Conservation (phyloP, 2,329 filamentous ascomycete genomes). For the Fusarium sp. region DNA sequence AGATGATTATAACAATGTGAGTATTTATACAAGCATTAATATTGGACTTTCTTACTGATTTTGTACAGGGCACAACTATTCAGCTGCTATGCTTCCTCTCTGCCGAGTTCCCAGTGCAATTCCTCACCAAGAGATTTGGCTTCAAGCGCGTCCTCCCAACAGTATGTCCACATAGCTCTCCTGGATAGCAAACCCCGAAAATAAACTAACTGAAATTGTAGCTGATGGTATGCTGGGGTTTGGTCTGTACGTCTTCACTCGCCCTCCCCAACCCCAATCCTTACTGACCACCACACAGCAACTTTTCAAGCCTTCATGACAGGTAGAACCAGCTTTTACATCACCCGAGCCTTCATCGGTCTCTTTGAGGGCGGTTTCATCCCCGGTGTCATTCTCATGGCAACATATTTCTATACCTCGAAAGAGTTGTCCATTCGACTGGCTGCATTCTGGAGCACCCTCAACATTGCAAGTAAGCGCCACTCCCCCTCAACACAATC, state of each 20-base stretch:
- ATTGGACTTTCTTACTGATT: background rate
- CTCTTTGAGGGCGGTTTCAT: constrained; percentile 69
- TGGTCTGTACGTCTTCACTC: constrained; percentile 48
- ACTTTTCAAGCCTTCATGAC: constrained; percentile 65
- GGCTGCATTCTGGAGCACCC: constrained; percentile 74
- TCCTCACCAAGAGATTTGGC: constrained; percentile 68
- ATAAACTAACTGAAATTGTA: constrained; percentile 1
- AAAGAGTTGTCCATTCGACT: constrained; percentile 75
- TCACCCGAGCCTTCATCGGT: constrained; percentile 65
- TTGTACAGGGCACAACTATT: constrained; percentile 61
- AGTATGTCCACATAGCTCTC: constrained; percentile 29
- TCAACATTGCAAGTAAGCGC: constrained; percentile 54
- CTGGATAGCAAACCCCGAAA: background rate
- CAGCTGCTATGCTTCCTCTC: constrained; percentile 65
- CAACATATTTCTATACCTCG: constrained; percentile 79
- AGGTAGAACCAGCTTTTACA: constrained; percentile 60
- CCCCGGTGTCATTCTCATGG: constrained; percentile 71
- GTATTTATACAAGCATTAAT: constrained; percentile 3
- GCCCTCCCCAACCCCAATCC: background rate
- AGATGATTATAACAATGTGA: constrained; percentile 67
- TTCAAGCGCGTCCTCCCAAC: constrained; percentile 67
- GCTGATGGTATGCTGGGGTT: constrained; percentile 64
- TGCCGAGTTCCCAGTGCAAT: constrained; percentile 69
- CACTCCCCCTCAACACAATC: constrained; percentile 13
- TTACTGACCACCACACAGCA: constrained; percentile 51